Evolutionary conservation across 2,329 filamentous ascomycete genomes (phyloP).

Genomic region (Taxawa tesnikishii): DNA sequence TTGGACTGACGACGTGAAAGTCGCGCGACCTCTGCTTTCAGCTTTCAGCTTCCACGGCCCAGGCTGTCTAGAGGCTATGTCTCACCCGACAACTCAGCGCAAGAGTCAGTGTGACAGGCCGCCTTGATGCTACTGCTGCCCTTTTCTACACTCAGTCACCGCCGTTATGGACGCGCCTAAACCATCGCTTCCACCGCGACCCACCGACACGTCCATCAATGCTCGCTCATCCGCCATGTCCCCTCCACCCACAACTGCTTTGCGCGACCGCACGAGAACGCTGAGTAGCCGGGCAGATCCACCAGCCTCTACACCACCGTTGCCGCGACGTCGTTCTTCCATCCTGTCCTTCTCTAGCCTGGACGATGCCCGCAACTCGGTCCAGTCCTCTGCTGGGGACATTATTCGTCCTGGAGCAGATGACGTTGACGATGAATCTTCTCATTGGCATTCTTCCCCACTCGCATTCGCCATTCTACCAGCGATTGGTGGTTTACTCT

Average conservation of each 20-base stretch:
- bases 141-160: too few relatives aligned
- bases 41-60: too few relatives aligned
- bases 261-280: conserved; percentile 2
- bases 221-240: not conserved
- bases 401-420: conserved; percentile 45
- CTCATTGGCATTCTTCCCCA: conserved; percentile 68
- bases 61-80: too few relatives aligned
- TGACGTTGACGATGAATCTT: conserved; percentile 35
- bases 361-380: conserved; percentile 51
- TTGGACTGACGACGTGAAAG: too few relatives aligned
- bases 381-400: conserved; percentile 57
- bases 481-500: conserved; percentile 72
- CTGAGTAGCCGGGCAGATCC: not conserved
- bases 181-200: too few relatives aligned
- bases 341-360: conserved; percentile 66
- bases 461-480: conserved; percentile 75
- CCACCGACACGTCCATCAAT: too few relatives aligned
- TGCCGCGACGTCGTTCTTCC: conserved; percentile 55
- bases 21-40: too few relatives aligned
- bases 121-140: too few relatives aligned
- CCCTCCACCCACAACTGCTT: not conserved
- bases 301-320: conserved; percentile 10
- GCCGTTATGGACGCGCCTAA: too few relatives aligned
- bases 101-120: too few relatives aligned
- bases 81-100: too few relatives aligned